Evolutionary conservation across 2,329 filamentous ascomycete species (phyloP).

Genomic region (Penicillium palitans): DNA sequence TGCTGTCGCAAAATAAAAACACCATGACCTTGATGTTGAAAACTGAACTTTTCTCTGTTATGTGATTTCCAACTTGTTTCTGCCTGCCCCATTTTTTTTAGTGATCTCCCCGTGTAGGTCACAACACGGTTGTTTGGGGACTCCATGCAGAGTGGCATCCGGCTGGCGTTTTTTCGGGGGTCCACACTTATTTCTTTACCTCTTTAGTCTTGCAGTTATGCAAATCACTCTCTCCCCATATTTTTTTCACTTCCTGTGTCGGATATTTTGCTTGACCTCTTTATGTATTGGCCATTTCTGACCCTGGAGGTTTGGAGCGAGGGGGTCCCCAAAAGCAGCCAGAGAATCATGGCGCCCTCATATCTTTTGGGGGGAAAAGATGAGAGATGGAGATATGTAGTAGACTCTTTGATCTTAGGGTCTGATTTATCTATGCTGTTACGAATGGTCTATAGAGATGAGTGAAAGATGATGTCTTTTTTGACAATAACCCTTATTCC

Average conservation of each 20-base stretch:
- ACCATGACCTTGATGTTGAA: slow-evolving; percentile 29
- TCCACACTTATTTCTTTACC: slow-evolving; percentile 32
- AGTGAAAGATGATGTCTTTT: slow-evolving; percentile 34
- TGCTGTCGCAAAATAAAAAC: slow-evolving; percentile 52
- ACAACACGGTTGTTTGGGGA: slow-evolving; percentile 35
- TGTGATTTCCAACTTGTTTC: slow-evolving; percentile 34
- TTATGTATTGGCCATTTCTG: slow-evolving; percentile 16
- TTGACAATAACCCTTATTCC: slow-evolving; percentile 13
- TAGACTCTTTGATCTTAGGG: slow-evolving; percentile 25
- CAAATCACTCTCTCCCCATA: slow-evolving; percentile 28
- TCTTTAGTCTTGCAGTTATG: slow-evolving; percentile 25
- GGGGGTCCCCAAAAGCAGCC: slow-evolving; percentile 17
- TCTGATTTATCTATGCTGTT: slow-evolving; percentile 41
- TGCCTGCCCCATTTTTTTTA: slow-evolving; percentile 35
- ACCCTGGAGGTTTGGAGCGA: slow-evolving; percentile 19
- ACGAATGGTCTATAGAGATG: slow-evolving; percentile 45
- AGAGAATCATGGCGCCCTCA: slow-evolving; percentile 13
- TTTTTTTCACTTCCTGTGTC: slow-evolving; percentile 26
- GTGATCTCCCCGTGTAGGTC: slow-evolving; percentile 34
- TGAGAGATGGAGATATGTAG: slow-evolving; percentile 21
- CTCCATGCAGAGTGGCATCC: slow-evolving; percentile 43
- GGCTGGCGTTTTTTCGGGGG: slow-evolving; percentile 46
- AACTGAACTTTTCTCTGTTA: slow-evolving; percentile 33
- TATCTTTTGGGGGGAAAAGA: slow-evolving; percentile 13
- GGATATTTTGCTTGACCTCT: slow-evolving; percentile 17